A percentile compares a stretch with the other conserved stretches of the same genome.
These are phyloP conservation scores for Pleurotus cornucopiae DNA, from an alignment of 768 basidiomycete genomes.

Conservation along the genomic window DNA sequence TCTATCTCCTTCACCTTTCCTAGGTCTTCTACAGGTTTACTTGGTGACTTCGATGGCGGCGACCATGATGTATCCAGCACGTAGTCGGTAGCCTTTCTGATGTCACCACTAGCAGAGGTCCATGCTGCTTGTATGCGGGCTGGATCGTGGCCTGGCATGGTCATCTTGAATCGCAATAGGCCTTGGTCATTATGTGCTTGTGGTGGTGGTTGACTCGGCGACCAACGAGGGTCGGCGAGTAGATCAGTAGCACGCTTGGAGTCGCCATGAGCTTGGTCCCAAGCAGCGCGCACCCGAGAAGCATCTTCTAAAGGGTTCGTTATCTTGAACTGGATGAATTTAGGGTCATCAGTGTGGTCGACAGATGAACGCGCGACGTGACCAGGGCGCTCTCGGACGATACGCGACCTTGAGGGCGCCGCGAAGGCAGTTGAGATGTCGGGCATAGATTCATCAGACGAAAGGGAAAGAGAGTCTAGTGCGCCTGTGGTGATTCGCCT, in stretches of 20 bases:
- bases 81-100: constrained; percentile 53
- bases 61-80: constrained; percentile 57
- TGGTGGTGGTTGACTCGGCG: constrained; percentile 13
- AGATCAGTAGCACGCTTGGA: not conserved
- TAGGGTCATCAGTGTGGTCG: not conserved
- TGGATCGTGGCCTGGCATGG: constrained; percentile 47
- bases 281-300: constrained; percentile 9
- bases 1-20: constrained; percentile 72
- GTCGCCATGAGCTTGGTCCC: constrained; percentile 1
- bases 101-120: constrained; percentile 57
- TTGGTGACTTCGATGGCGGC: constrained; percentile 19
- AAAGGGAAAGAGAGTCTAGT: constrained; percentile 44
- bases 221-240: constrained; percentile 18
- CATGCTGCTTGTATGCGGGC: constrained; percentile 60
- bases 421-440: constrained; percentile 38
- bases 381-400: constrained; percentile 45
- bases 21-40: constrained; percentile 29
- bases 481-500: constrained; percentile 34
- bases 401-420: constrained; percentile 46
- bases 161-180: constrained; percentile 58
- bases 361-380: not conserved
- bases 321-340: constrained; percentile 6
- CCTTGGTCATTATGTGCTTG: constrained; percentile 22
- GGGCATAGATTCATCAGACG: constrained; percentile 68
- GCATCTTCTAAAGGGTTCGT: constrained; percentile 24